These are phyloP conservation scores for Plasmodium chabaudi DNA, from an alignment of 169 alveolate species.

Conservation along the genomic window DNA sequence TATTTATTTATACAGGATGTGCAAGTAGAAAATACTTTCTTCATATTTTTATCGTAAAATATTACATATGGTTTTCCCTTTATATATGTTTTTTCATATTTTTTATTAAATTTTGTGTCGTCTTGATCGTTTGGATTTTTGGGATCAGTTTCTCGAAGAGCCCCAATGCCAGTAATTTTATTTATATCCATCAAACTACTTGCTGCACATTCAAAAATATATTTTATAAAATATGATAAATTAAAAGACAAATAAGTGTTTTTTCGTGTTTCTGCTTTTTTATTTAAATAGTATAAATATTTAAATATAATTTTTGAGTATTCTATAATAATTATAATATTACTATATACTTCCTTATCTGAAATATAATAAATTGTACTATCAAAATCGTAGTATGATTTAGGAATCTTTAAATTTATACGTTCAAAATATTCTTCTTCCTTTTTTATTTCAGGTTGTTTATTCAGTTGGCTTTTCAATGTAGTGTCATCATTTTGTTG, in stretches of 20 bases:
- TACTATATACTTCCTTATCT: slow-evolving; percentile 11
- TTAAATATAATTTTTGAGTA: slow-evolving; percentile 19
- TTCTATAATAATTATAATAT: slow-evolving; percentile 24
- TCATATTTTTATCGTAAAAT: slow-evolving; percentile 10
- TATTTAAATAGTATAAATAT: slow-evolving; percentile 23
- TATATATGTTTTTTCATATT: slow-evolving; percentile 24
- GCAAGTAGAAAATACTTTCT: slow-evolving; percentile 10
- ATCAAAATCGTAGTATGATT: slow-evolving; percentile 16
- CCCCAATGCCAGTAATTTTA: not conserved
- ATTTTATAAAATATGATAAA: slow-evolving; percentile 23
- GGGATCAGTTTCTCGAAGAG: not conserved
- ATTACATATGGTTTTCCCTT: slow-evolving; percentile 56
- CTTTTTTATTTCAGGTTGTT: not conserved
- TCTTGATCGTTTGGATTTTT: not conserved
- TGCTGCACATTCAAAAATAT: slow-evolving; percentile 18
- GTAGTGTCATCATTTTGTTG: too few relatives aligned
- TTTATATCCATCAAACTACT: not conserved
- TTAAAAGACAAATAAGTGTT: slow-evolving; percentile 19
- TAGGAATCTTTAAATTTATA: not conserved
- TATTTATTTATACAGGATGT: not conserved
- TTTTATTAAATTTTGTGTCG: not conserved
- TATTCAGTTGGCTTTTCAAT: too few relatives aligned
- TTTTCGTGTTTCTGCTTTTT: slow-evolving; percentile 5
- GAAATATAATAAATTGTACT: slow-evolving; percentile 3
- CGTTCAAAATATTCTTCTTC: not conserved